These are phyloP conservation scores for Phialophora macrospora DNA, from an alignment of 2,329 filamentous ascomycete species.

Conservation along the genomic window DNA sequence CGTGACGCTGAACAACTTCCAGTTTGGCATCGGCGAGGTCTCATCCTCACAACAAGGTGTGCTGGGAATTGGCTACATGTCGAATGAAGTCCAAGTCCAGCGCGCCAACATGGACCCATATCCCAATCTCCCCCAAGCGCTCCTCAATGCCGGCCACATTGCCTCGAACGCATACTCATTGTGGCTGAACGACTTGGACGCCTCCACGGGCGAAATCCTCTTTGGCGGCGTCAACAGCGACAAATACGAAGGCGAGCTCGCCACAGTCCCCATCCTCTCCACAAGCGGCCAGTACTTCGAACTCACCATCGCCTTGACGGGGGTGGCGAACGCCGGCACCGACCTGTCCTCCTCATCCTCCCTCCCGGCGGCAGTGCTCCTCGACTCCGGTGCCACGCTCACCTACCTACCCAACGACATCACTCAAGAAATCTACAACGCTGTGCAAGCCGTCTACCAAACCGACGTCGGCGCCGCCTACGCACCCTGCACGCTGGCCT, in stretches of 20 bases:
- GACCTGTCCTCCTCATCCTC: conserved; percentile 31
- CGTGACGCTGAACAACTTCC: conserved; percentile 55
- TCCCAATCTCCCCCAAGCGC: conserved; percentile 69
- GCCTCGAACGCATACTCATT: conserved; percentile 72
- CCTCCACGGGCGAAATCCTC: conserved; percentile 69
- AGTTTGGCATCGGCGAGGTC: conserved; percentile 64
- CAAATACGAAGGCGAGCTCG: conserved; percentile 66
- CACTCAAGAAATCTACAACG: conserved; percentile 59
- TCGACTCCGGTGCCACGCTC: conserved; percentile 73
- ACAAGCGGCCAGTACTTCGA: conserved; percentile 60
- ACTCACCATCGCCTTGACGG: conserved; percentile 72
- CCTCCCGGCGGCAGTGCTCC: conserved; percentile 63
- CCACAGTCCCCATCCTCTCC: conserved; percentile 69
- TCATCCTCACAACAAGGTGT: conserved; percentile 71
- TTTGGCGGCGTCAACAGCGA: conserved; percentile 75
- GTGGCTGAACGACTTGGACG: conserved; percentile 74
- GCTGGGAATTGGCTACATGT: conserved; percentile 79
- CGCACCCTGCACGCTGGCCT: conserved; percentile 59
- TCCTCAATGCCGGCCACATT: conserved; percentile 66
- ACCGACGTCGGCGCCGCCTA: conserved; percentile 57
- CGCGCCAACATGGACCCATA: conserved; percentile 58
- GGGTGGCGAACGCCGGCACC: conserved; percentile 48
- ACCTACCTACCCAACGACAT: conserved; percentile 66
- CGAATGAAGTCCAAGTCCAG: conserved; percentile 76
- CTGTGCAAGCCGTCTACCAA: conserved; percentile 65